Evolutionary conservation across 108 stramenopile species (phyloP).

Genomic region (Nannochloropsis gaditana): DNA sequence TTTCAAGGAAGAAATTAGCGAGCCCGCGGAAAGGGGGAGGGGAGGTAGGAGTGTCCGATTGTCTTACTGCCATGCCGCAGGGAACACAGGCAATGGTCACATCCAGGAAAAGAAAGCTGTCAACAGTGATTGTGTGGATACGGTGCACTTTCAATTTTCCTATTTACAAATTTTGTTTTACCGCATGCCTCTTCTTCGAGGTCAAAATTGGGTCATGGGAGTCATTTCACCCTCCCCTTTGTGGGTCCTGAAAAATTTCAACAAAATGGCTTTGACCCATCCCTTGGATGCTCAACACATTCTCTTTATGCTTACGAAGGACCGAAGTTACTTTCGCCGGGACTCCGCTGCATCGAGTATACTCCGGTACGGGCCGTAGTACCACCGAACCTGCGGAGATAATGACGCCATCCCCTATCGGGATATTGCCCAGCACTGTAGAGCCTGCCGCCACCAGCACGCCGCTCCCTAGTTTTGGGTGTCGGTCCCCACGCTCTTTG

Average conservation of each 20-base stretch:
- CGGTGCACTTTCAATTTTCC: background rate
- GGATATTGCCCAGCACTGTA: constrained; percentile 73
- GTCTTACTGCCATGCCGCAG: too few relatives aligned
- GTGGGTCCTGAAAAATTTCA: constrained; percentile 2
- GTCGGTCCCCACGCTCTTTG: constrained; percentile 77
- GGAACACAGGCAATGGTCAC: too few relatives aligned
- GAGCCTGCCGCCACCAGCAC: constrained; percentile 68
- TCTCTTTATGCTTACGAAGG: constrained; percentile 9
- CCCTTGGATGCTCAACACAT: background rate
- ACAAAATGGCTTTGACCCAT: background rate
- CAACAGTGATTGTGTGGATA: too few relatives aligned
- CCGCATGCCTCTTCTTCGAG: too few relatives aligned
- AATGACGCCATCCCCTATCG: constrained; percentile 46
- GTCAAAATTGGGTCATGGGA: background rate
- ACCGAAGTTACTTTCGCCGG: constrained; percentile 34
- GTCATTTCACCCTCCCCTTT: background rate
- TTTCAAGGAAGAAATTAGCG: too few relatives aligned
- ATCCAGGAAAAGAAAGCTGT: too few relatives aligned
- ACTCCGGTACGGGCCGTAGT: constrained; percentile 28
- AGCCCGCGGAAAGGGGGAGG: too few relatives aligned
- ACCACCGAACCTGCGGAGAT: constrained; percentile 43
- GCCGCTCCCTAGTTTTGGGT: constrained; percentile 75
- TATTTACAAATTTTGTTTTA: background rate
- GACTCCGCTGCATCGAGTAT: constrained; percentile 30
- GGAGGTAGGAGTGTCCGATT: too few relatives aligned